phyloP scores from a whole-genome alignment of 2,329 filamentous ascomycete genomes.

The Juglanconis juglandina region DNA sequence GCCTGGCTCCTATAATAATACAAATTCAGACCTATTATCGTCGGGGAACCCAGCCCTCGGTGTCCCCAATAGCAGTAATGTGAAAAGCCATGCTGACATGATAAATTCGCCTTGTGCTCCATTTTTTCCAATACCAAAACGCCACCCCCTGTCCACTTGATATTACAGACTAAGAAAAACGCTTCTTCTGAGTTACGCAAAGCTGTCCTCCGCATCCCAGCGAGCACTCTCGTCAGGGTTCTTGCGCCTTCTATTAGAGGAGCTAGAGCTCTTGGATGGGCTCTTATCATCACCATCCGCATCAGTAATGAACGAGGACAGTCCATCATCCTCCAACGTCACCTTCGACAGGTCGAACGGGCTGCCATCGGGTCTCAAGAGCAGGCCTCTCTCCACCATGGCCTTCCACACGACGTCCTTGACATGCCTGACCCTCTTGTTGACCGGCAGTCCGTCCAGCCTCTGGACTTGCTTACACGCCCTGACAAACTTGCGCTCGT shows the following conservation, averaged over 20 bases:
- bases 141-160: background rate
- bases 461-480: slow-evolving; percentile 63
- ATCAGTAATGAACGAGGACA: slow-evolving; percentile 19
- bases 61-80: background rate
- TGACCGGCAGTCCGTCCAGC: slow-evolving; percentile 71
- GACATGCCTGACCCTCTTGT: slow-evolving; percentile 45
- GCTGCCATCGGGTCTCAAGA: slow-evolving; percentile 28
- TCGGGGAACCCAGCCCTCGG: background rate
- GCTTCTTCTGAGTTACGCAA: slow-evolving; percentile 31
- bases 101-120: background rate
- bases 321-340: slow-evolving; percentile 17
- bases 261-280: background rate
- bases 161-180: background rate
- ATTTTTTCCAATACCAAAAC: background rate
- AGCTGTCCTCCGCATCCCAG: slow-evolving; percentile 42
- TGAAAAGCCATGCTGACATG: slow-evolving; percentile 2
- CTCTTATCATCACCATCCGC: slow-evolving; percentile 17
- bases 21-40: background rate
- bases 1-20: too few relatives aligned
- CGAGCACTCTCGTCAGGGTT: slow-evolving; percentile 25
- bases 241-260: background rate
- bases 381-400: slow-evolving; percentile 49
- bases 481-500: slow-evolving; percentile 74
- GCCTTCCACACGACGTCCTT: slow-evolving; percentile 54
- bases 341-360: slow-evolving; percentile 16